Conservation (phyloP, 106 monocot genomes). For the Dendrobium huoshanense region DNA sequence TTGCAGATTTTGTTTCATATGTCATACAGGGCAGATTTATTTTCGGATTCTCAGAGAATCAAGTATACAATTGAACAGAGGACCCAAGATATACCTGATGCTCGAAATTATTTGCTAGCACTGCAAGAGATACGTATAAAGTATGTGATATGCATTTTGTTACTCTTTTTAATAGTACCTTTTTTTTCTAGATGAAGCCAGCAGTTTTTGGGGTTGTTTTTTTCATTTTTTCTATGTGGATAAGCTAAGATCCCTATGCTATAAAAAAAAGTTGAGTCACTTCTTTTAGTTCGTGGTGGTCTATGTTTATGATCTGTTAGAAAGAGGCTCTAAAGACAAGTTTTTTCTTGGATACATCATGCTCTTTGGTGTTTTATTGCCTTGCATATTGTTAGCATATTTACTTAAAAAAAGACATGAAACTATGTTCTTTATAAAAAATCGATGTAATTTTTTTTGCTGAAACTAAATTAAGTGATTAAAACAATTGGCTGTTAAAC, state of each 20-base stretch:
- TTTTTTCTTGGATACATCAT: neutral
- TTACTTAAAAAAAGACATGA: too few species aligned
- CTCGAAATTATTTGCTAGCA: constrained; percentile 72
- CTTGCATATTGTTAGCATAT: too few species aligned
- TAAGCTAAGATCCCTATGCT: neutral
- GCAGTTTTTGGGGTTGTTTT: neutral
- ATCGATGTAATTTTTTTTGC: too few species aligned
- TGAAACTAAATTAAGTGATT: too few species aligned
- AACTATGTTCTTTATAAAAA: too few species aligned
- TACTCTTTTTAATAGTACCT: neutral
- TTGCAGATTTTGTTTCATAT: neutral
- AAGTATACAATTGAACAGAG: constrained; percentile 56
- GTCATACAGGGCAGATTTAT: constrained; percentile 65
- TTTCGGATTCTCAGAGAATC: constrained; percentile 68
- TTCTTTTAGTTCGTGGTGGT: neutral
- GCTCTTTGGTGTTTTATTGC: neutral
- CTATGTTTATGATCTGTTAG: neutral
- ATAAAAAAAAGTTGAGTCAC: neutral
- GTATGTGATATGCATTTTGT: constrained; percentile 29
- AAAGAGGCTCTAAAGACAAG: neutral
- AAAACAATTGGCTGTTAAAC: too few species aligned
- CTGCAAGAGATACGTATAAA: constrained; percentile 78
- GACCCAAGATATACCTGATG: constrained; percentile 86
- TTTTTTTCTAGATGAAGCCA: neutral
- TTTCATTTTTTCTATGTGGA: neutral